Evolutionary conservation across 371 early-diverging fungal species (phyloP).

Genomic region (Mucor racemosus): DNA sequence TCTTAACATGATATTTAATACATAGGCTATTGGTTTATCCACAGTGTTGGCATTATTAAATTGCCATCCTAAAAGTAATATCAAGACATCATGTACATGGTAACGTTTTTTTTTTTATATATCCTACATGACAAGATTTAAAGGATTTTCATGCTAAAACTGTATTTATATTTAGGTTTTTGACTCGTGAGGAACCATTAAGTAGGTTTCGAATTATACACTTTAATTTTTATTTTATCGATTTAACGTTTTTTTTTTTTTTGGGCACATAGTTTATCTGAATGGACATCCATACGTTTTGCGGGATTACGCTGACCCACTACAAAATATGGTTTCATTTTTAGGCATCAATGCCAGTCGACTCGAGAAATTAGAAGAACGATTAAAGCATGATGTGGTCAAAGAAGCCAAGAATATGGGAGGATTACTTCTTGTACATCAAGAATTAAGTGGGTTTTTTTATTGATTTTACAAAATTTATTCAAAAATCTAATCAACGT

Average conservation of each 20-base stretch:
- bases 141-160: not conserved
- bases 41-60: slow-evolving; percentile 65
- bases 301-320: slow-evolving; percentile 60
- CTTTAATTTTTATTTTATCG: not conserved
- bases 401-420: slow-evolving; percentile 56
- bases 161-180: slow-evolving; percentile 58
- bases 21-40: slow-evolving; percentile 57
- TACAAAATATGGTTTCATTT: slow-evolving; percentile 65
- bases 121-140: too few species aligned
- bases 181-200: slow-evolving; percentile 73
- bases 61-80: slow-evolving; percentile 43
- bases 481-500: too few species aligned
- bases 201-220: slow-evolving; percentile 12
- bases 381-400: slow-evolving; percentile 69
- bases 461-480: too few species aligned
- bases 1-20: not conserved
- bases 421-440: slow-evolving; percentile 69
- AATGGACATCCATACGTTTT: slow-evolving; percentile 72
- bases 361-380: slow-evolving; percentile 70
- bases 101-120: slow-evolving; percentile 16
- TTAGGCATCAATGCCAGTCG: slow-evolving; percentile 67
- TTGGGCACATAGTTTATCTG: slow-evolving; percentile 42
- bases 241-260: not conserved
- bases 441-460: slow-evolving; percentile 56
- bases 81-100: slow-evolving; percentile 41